Evolutionary conservation across 768 basidiomycete genomes (phyloP).

Genomic region (Agaricus sinodeliciosus): DNA sequence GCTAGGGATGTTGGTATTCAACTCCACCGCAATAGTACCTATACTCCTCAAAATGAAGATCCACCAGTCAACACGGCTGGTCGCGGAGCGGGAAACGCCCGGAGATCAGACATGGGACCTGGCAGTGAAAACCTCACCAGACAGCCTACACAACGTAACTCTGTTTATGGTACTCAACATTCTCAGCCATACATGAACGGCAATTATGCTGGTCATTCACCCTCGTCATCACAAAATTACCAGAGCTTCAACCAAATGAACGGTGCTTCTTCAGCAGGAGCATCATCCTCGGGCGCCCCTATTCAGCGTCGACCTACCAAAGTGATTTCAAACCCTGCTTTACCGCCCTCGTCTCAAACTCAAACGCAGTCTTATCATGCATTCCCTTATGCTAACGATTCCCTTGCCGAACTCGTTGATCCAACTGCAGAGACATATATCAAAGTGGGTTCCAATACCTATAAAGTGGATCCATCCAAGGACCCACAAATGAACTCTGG

Average conservation of each 20-base stretch:
- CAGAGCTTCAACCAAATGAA: conserved; percentile 6
- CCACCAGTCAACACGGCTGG: conserved; percentile 56
- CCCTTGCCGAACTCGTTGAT: conserved; percentile 51
- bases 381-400: background rate
- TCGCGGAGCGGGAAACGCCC: conserved; percentile 52
- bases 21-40: conserved; percentile 7
- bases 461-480: conserved; percentile 55
- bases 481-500: conserved; percentile 45
- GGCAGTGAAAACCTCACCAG: conserved; percentile 21
- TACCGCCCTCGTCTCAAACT: conserved; percentile 19
- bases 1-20: conserved; percentile 28
- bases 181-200: conserved; percentile 27
- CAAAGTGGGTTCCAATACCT: conserved; percentile 62
- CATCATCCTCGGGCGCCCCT: conserved; percentile 16
- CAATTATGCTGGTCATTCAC: conserved; percentile 3
- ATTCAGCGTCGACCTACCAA: conserved; percentile 20
- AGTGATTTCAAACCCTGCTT: conserved; percentile 12
- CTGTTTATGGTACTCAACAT: conserved; percentile 13
- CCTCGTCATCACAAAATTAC: conserved; percentile 8
- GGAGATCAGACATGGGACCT: conserved; percentile 28
- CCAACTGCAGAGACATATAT: conserved; percentile 62
- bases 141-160: conserved; percentile 25
- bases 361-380: background rate
- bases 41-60: conserved; percentile 31
- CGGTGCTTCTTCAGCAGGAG: conserved; percentile 14